phyloP scores from a whole-genome alignment of 345 rosid species.

The Brassica incana region DNA sequence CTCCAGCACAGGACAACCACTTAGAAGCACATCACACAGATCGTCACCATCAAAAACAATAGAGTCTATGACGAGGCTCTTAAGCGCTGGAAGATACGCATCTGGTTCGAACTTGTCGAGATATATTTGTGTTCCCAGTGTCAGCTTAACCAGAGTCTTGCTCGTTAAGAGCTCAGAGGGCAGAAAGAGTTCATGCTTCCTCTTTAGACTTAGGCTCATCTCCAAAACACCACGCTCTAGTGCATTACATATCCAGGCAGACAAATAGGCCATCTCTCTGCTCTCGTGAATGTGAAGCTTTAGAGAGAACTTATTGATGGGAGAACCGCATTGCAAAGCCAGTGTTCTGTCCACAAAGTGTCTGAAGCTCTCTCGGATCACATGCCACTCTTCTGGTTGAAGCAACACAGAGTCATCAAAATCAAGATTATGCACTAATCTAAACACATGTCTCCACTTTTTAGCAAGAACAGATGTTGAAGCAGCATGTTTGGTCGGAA shows the following conservation, averaged over 20 bases:
- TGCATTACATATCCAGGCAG: background rate
- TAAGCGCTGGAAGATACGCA: conserved; percentile 19
- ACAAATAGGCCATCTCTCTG: background rate
- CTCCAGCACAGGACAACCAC: conserved; percentile 18
- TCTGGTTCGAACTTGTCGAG: background rate
- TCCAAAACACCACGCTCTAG: background rate
- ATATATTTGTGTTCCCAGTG: background rate
- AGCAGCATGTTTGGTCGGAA: conserved; percentile 7
- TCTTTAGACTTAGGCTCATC: background rate
- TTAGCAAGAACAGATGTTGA: conserved; percentile 17
- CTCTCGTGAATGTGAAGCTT: background rate
- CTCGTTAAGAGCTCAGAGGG: background rate
- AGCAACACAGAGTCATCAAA: background rate
- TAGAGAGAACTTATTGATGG: conserved; percentile 4
- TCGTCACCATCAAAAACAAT: background rate
- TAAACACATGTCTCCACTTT: conserved; percentile 12
- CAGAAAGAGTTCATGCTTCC: background rate
- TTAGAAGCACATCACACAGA: background rate
- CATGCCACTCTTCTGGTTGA: background rate
- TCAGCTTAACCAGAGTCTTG: conserved; percentile 19
- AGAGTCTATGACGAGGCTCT: conserved; percentile 3
- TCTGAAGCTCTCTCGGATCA: background rate
- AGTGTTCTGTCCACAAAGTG: conserved; percentile 1
- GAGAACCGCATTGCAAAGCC: background rate
- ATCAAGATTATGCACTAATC: background rate